Percentiles rank a stretch among this genome's conserved stretches.
Conservation (phyloP, 2,329 filamentous ascomycete species). For the Pseudogymnoascus sp. region DNA sequence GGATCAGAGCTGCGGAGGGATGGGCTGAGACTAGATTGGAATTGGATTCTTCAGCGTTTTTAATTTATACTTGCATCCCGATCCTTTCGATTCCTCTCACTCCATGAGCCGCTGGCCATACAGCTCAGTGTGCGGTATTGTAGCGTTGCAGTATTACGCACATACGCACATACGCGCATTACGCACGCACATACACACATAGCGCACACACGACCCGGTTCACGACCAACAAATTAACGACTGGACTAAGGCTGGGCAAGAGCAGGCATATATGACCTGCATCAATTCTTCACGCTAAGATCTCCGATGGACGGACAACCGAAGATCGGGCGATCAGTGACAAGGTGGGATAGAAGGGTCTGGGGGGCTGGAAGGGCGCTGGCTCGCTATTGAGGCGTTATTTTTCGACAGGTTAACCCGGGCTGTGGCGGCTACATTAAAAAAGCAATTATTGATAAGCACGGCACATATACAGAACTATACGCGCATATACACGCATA, state of each 20-base stretch:
- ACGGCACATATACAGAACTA: background rate
- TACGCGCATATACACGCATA: too few relatives aligned
- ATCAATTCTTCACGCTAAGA: background rate
- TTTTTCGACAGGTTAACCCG: background rate
- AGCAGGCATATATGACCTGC: constrained; percentile 1
- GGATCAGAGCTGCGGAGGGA: background rate
- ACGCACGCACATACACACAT: background rate
- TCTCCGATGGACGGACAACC: background rate
- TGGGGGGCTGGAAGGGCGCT: background rate
- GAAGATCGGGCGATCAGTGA: background rate
- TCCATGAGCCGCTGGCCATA: background rate
- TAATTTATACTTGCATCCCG: background rate
- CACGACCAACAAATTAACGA: background rate
- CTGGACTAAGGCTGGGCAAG: background rate
- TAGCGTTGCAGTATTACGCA: background rate
- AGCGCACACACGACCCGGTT: background rate
- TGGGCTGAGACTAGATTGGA: background rate
- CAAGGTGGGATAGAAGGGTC: background rate
- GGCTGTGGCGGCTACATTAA: background rate
- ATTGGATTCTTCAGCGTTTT: background rate
- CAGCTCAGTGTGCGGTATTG: background rate
- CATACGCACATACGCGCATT: background rate
- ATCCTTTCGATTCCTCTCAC: background rate
- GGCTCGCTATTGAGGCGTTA: background rate
- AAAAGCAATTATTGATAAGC: background rate